Conservation (phyloP, 23 red algal genomes). For the Cyanidium caldarium region DNA sequence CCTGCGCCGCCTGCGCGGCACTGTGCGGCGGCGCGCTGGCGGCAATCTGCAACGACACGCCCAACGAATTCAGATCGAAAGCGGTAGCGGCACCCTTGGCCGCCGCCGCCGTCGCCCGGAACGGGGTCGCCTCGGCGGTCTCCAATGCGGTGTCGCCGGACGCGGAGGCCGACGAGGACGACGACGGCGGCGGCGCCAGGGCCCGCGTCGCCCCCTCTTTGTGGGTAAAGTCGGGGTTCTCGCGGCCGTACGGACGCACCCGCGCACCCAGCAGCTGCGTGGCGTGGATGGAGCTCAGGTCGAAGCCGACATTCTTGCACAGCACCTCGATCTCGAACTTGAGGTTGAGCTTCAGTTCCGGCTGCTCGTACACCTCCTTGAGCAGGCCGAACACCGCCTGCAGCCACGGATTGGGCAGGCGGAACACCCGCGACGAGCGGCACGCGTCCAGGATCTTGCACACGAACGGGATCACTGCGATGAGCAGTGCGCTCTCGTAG, state of each 20-base stretch:
- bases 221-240: constrained; percentile 71
- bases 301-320: constrained; percentile 46
- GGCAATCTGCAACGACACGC: constrained; percentile 17
- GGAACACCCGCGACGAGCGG: constrained; percentile 47
- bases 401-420: constrained; percentile 88
- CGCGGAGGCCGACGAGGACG: neutral
- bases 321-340: constrained; percentile 91
- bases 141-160: neutral
- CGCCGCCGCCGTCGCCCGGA: neutral
- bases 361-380: constrained; percentile 64
- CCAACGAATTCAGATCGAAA: neutral
- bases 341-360: constrained; percentile 89
- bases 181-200: neutral
- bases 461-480: constrained; percentile 78
- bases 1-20: constrained; percentile 8
- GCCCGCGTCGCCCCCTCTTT: neutral
- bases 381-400: constrained; percentile 58
- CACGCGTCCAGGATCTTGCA: constrained; percentile 65
- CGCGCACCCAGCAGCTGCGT: constrained; percentile 38
- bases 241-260: constrained; percentile 20
- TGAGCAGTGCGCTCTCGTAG: constrained; percentile 60
- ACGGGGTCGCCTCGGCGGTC: constrained; percentile 3
- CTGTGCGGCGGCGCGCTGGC: constrained; percentile 15
- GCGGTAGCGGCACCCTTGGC: neutral
- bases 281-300: constrained; percentile 30